Base-by-base conservation (phyloP, 495 filamentous ascomycete species). In the Eremomyces bilateralis region DNA sequence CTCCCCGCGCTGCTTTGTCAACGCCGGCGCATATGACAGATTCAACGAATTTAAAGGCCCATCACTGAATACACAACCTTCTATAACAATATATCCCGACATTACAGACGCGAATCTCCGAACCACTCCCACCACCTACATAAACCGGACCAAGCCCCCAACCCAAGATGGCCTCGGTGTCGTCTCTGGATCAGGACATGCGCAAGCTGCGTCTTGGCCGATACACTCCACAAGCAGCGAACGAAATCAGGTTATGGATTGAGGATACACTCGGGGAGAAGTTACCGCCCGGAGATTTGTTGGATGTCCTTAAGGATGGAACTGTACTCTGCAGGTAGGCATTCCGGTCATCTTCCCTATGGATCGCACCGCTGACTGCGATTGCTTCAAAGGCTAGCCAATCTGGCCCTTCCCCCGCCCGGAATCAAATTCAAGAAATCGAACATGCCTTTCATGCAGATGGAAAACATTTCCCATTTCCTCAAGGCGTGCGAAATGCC, bases 381-480 rank as follows among this genome's bases (percentile, higher is more conserved):
- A 13, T 17, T 13, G 13, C 13, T 27, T 27, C 24, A 27, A 27
- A 92, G 84, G 46, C 71, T 97, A 27, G 65, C 79, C 39, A 97
- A 93, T 47, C 63, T 83, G 35, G 80, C 69, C 31, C 60, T 84
- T 34, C 74, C 73, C 5, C 63, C 71, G 5, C 76, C 82, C 6
- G 77, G 77, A 27, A 70, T 91, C 52, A 71, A 66, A 50, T 78
- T 64, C 54, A 92, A 93, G 56, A 62, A 70, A 39, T 90, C 80
- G 0, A 48, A 71, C 18, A 95, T 94, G 83, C 88, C 88, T 2
- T 97, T 97, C 54, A 84, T 95, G 21, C 90, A 95, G 55, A 95
- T 93, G 88, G 88, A 99, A 52, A 95, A 99, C 46, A 93, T 99
- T 48, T 90, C 85, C 5, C 79, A 88, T 50, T 99, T 94, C 59